Percentiles rank a stretch among this genome's conserved stretches.
Evolutionary conservation across 2,329 filamentous ascomycete genomes (phyloP).

Genomic region (Geoglossum cookeanum): DNA sequence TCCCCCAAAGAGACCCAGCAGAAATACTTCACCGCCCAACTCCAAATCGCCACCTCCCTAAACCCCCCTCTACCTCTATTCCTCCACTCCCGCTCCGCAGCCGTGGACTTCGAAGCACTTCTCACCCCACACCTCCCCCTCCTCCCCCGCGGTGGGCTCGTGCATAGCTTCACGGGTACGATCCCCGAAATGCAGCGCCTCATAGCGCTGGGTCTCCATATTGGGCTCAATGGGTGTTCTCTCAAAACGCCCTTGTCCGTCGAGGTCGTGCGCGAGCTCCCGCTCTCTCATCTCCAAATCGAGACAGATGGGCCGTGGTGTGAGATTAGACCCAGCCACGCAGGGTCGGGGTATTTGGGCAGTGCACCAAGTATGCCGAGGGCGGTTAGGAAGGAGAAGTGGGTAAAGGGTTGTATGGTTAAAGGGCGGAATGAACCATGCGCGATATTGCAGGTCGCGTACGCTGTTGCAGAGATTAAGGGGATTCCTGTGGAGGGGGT

Average conservation of each 20-base stretch:
- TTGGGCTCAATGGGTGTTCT: conserved; percentile 93
- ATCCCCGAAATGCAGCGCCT: conserved; percentile 66
- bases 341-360: too few species aligned
- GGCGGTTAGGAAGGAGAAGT: conserved; percentile 90
- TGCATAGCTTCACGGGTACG: conserved; percentile 90
- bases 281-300: conserved; percentile 65
- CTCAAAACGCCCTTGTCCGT: conserved; percentile 90
- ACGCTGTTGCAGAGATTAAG: conserved; percentile 74
- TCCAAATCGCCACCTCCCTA: conserved; percentile 56
- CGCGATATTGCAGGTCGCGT: conserved; percentile 70
- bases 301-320: conserved; percentile 89
- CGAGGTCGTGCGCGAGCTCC: conserved; percentile 61
- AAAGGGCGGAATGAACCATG: conserved; percentile 92
- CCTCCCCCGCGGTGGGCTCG: conserved; percentile 59
- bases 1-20: conserved; percentile 63
- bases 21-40: conserved; percentile 67
- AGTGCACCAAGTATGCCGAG: conserved; percentile 46
- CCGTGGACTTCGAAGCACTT: conserved; percentile 61
- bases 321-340: too few species aligned
- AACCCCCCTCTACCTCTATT: conserved; percentile 67
- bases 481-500: conserved; percentile 62
- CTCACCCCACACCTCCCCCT: conserved; percentile 43
- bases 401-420: conserved; percentile 69
- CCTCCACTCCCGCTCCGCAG: conserved; percentile 76
- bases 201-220: conserved; percentile 62